Base-by-base conservation (phyloP, 2,329 filamentous ascomycete genomes). In the Alternaria sp. region DNA sequence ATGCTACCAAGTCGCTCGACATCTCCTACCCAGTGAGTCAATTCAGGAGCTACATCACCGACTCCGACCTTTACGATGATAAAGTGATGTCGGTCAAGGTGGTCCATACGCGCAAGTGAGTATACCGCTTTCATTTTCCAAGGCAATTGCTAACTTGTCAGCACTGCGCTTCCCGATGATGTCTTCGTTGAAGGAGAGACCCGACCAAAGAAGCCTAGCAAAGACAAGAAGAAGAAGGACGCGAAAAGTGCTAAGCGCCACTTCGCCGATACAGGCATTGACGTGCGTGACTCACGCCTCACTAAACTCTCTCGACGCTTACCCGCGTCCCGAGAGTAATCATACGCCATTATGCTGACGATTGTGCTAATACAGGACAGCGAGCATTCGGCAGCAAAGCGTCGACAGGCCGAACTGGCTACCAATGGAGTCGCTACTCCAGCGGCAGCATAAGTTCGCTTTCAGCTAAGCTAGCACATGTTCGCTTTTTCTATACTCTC, bases 161-260 rank as follows among this genome's bases (percentile, higher is more conserved):
- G 94, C 81, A 92, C 92, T 78, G 90, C 94, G 75, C 86, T 99
- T 25, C 96, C 96, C 26, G 90, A 93, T 63, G 95, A 99, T 79
- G 89, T 98, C 3, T 99, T 99, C 77, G 87, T 90, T 51, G 83
- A 89, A 23, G 92, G 92, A 73, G 96, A 99, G 80, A 78, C 72
- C 6, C 77, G 79, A 55, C 84, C 84, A 6, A 75, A 73, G 15
- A 82, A 82, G 66, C 73, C 78, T 30, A 81, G 80, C 70, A 85
- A 83, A 72, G 75, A 78, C 49, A 78, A 78, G 70, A 78, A 76
- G 64, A 75, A 75, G 65, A 75, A 72, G 63, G 66, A 71, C 41
- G 56, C 59, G 44, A 77, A 73, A 69, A 68, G 61, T 63, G 70
- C 64, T 69, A 84, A 84, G 75, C 82, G 83, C 62, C 82, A 75